Conservation (phyloP, 2,329 filamentous ascomycete species). For the Tricladium varicosporioides region DNA sequence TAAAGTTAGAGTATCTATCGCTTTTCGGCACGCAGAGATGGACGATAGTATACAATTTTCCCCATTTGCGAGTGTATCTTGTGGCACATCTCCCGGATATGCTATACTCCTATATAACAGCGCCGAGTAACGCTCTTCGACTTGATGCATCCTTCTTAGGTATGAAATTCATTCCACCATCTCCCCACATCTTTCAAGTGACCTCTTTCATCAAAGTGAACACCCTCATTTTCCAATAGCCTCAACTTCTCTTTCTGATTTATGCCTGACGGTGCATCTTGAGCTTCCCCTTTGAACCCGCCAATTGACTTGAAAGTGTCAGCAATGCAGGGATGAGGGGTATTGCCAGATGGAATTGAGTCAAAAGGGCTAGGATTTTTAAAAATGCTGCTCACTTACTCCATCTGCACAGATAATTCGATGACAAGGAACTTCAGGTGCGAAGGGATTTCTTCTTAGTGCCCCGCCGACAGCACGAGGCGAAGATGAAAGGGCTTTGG, state of each 20-base stretch:
- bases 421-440: constrained; percentile 61
- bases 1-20: no score
- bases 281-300: constrained; percentile 51
- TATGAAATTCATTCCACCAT: constrained; percentile 44
- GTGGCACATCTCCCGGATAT: no score
- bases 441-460: constrained; percentile 58
- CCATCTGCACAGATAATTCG: constrained; percentile 56
- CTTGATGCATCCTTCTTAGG: neutral
- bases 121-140: no score
- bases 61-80: no score
- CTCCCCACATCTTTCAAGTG: constrained; percentile 40
- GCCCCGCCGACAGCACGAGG: constrained; percentile 63
- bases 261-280: constrained; percentile 47
- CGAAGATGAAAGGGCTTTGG: constrained; percentile 54
- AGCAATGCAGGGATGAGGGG: neutral
- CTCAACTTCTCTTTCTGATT: constrained; percentile 46
- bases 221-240: constrained; percentile 45
- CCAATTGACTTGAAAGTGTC: constrained; percentile 37
- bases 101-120: no score
- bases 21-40: no score
- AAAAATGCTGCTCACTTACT: constrained; percentile 32
- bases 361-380: no score
- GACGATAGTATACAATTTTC: no score
- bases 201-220: constrained; percentile 44
- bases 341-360: no score